A percentile compares a stretch with the other conserved stretches of the same genome.
Conservation (phyloP, 129 eudicot genomes). For the Tagetes patula region DNA sequence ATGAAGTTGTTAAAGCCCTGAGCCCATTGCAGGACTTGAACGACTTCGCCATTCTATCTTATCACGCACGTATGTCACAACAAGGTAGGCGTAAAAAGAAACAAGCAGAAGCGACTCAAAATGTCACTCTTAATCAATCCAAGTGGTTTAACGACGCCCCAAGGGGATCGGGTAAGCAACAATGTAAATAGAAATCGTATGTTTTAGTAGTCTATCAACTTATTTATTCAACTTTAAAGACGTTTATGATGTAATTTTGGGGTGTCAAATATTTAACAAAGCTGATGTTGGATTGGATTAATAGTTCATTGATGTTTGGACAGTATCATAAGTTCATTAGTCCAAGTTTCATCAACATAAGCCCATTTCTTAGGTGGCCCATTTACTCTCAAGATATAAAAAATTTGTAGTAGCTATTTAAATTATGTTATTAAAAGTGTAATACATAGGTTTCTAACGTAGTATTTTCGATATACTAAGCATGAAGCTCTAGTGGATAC, state of each 20-base stretch:
- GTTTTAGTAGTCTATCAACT: background rate
- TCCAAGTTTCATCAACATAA: background rate
- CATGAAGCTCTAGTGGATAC: no score
- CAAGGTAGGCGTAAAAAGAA: slow-evolving; percentile 75
- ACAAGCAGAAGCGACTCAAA: slow-evolving; percentile 48
- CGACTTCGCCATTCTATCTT: slow-evolving; percentile 74
- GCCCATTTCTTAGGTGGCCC: background rate
- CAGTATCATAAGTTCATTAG: background rate
- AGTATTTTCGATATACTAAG: no score
- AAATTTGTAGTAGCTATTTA: no score
- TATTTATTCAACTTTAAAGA: slow-evolving; percentile 17
- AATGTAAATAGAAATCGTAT: slow-evolving; percentile 38
- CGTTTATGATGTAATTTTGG: slow-evolving; percentile 34
- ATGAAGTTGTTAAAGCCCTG: slow-evolving; percentile 74
- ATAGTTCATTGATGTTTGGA: background rate
- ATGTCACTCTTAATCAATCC: slow-evolving; percentile 42
- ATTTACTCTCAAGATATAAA: no score
- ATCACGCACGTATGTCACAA: slow-evolving; percentile 72
- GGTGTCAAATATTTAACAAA: slow-evolving; percentile 39
- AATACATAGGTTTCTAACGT: no score
- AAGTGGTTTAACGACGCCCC: slow-evolving; percentile 53
- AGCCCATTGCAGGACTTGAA: slow-evolving; percentile 71
- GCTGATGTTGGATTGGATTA: slow-evolving; percentile 26
- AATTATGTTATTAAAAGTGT: no score
- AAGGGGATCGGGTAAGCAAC: slow-evolving; percentile 45